phyloP scores from a whole-genome alignment of 2,329 filamentous ascomycete species.

The Trichoderma simmonsii region DNA sequence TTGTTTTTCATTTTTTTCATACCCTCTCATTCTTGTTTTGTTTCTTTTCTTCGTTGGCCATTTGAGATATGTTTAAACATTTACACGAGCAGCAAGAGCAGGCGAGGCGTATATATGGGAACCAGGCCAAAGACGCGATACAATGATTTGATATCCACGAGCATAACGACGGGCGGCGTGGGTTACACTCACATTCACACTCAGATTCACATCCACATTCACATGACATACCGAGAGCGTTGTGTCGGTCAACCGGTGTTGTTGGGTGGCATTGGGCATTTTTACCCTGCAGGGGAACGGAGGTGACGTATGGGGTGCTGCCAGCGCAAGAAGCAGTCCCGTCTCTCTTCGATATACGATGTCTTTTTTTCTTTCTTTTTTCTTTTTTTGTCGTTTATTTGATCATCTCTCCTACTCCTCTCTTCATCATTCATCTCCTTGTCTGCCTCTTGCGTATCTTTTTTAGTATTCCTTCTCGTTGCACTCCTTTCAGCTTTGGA shows the following conservation, averaged over 20 bases:
- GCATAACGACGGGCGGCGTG: background rate
- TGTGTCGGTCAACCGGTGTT: background rate
- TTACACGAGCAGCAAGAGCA: background rate
- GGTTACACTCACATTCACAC: background rate
- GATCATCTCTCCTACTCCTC: background rate
- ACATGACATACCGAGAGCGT: background rate
- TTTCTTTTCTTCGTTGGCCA: background rate
- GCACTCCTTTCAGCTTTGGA: background rate
- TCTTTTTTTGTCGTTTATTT: background rate
- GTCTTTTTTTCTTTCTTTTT: background rate
- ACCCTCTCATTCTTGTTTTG: background rate
- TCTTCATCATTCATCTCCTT: background rate
- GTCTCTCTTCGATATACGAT: background rate
- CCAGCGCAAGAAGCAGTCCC: background rate
- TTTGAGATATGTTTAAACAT: background rate
- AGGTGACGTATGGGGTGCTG: background rate
- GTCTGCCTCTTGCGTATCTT: background rate
- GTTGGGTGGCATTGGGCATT: background rate
- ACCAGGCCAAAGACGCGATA: background rate
- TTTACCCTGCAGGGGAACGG: background rate
- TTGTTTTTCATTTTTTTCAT: background rate
- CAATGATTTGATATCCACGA: background rate
- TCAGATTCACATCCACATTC: background rate
- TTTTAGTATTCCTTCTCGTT: background rate
- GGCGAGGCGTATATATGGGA: conserved; percentile 3